A percentile compares a stretch with the other conserved stretches of the same genome.
Conservation (phyloP, 225 moss, liverwort and hornwort genomes). For the Asterella californica region DNA sequence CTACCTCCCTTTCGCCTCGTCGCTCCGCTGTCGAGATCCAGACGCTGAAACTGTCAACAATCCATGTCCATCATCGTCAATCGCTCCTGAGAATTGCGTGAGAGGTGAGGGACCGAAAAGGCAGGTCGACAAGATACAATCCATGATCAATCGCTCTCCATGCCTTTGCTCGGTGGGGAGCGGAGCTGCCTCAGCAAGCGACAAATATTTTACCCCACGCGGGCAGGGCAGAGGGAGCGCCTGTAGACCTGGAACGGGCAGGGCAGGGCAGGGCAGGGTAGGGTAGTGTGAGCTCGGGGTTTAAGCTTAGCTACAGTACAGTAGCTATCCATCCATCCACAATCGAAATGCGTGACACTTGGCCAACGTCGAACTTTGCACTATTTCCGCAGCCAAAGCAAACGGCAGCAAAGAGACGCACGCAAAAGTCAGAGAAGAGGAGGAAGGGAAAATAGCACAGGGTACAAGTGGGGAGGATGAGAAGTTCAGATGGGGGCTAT, state of each 20-base stretch:
- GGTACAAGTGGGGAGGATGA: neutral
- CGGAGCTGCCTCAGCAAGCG: neutral
- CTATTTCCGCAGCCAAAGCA: too few species aligned
- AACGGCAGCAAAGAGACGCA: too few species aligned
- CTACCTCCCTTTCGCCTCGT: too few species aligned
- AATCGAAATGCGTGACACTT: neutral
- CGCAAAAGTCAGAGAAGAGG: too few species aligned
- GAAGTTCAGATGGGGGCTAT: neutral
- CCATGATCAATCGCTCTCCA: neutral
- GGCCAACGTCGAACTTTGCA: neutral
- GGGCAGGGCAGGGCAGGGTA: neutral
- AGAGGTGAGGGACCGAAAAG: neutral
- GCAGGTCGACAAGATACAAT: too few species aligned
- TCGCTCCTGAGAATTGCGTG: neutral
- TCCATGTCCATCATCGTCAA: neutral
- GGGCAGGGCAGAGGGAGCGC: neutral
- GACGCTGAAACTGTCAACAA: neutral
- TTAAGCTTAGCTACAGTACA: slow-evolving; percentile 3
- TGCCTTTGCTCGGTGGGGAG: neutral
- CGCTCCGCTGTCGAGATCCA: neutral
- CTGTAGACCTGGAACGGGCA: neutral
- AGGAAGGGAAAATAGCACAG: too few species aligned
- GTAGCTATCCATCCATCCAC: neutral
- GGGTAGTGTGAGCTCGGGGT: neutral
- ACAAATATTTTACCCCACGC: too few species aligned